These are phyloP conservation scores for Wallacemonas sp. DNA, from an alignment of 208 protist genomes.

Conservation along the genomic window DNA sequence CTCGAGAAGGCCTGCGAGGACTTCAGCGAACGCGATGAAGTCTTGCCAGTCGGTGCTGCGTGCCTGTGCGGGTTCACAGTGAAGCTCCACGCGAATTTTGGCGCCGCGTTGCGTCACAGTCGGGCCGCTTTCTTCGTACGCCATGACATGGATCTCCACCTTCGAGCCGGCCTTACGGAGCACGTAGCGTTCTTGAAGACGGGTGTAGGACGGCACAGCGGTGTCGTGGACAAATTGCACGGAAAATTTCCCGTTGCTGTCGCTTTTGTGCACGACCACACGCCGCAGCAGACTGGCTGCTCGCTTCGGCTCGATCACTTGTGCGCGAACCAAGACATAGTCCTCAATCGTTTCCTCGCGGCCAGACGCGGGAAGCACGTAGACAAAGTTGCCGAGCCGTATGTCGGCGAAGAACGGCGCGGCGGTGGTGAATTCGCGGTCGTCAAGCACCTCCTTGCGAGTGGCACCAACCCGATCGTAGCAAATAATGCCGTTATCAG, in stretches of 20 bases:
- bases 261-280: not conserved
- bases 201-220: not conserved
- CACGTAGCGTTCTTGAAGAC: constrained; percentile 2
- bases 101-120: not conserved
- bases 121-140: not conserved
- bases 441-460: not conserved
- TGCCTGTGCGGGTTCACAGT: not conserved
- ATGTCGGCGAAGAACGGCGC: not conserved
- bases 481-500: not conserved
- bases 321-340: not conserved
- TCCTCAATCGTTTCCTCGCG: not conserved
- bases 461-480: not conserved
- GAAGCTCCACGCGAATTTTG: not conserved
- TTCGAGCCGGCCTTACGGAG: not conserved
- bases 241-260: not conserved
- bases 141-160: constrained; percentile 3
- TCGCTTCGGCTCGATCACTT: not conserved
- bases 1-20: not conserved
- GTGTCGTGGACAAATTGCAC: not conserved
- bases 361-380: not conserved
- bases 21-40: not conserved
- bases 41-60: not conserved
- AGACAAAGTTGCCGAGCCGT: not conserved
- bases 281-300: not conserved
- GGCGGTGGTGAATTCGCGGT: not conserved